Evolutionary conservation across 1,139 yeast genomes (phyloP).

Genomic region (Hemisphaericaspora lyxosophila): DNA sequence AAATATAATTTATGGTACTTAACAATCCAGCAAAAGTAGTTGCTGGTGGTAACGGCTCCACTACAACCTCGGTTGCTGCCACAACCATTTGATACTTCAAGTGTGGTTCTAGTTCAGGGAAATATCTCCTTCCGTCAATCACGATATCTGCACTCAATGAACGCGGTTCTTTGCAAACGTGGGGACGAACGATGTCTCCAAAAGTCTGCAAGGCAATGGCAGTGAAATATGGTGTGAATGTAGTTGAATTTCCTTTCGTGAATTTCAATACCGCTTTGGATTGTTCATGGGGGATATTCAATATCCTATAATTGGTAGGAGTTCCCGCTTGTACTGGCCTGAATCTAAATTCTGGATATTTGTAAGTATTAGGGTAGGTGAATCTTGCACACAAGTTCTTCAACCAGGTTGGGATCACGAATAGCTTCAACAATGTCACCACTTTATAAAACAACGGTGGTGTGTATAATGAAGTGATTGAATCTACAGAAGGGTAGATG

Average conservation of each 20-base stretch:
- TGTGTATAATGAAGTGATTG: slow-evolving; percentile 11
- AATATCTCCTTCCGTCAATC: slow-evolving; percentile 28
- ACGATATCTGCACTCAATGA: slow-evolving; percentile 18
- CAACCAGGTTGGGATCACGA: slow-evolving; percentile 13
- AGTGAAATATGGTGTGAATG: slow-evolving; percentile 29
- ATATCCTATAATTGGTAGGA: slow-evolving; percentile 15
- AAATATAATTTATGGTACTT: slow-evolving; percentile 10
- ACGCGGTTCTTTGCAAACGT: slow-evolving; percentile 6
- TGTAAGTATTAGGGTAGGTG: slow-evolving; percentile 14
- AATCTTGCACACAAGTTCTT: slow-evolving; percentile 3
- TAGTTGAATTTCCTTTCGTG: slow-evolving; percentile 18
- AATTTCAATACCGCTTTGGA: slow-evolving; percentile 12
- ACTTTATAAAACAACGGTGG: slow-evolving; percentile 13
- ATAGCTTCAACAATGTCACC: slow-evolving; percentile 1
- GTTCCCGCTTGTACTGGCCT: slow-evolving; percentile 12
- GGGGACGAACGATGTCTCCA: slow-evolving; percentile 18
- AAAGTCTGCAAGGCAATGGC: slow-evolving; percentile 20
- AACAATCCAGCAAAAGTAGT: slow-evolving; percentile 5
- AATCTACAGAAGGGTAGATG: slow-evolving; percentile 7
- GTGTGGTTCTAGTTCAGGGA: slow-evolving; percentile 14
- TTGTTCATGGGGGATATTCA: slow-evolving; percentile 15
- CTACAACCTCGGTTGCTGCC: slow-evolving; percentile 11
- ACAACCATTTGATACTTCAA: slow-evolving; percentile 21
- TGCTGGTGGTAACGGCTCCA: slow-evolving; percentile 16
- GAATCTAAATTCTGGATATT: slow-evolving; percentile 19